Percentiles rank a stretch among this genome's conserved stretches.
These are phyloP conservation scores for Aspergillus indologenus DNA, from an alignment of 495 filamentous ascomycete genomes.

Conservation along the genomic window DNA sequence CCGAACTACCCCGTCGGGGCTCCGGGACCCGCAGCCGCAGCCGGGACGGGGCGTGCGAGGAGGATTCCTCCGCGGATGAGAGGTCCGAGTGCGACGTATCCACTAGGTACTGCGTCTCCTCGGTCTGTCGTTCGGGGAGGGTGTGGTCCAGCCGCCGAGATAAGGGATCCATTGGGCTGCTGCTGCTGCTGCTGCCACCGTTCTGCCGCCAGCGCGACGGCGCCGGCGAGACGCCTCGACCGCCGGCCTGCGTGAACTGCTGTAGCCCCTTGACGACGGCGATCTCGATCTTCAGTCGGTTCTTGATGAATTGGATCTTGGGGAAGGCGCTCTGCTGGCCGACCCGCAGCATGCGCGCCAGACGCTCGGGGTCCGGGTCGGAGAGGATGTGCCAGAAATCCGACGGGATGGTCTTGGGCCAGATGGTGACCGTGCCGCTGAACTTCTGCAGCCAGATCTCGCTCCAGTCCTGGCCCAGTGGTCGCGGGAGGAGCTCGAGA, in stretches of 20 bases:
- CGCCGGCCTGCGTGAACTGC: conserved; percentile 41
- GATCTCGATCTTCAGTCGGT: conserved; percentile 78
- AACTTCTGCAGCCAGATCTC: conserved; percentile 95
- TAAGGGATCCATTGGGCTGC: conserved; percentile 23
- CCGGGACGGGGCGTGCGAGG: conserved; percentile 28
- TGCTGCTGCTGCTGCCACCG: not conserved
- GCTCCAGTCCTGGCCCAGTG: conserved; percentile 93
- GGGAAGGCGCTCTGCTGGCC: conserved; percentile 86
- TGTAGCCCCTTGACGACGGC: conserved; percentile 72
- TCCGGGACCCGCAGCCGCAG: conserved; percentile 24
- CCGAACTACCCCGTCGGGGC: conserved; percentile 17
- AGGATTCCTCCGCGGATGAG: conserved; percentile 26
- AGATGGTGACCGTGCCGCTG: conserved; percentile 91
- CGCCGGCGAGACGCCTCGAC: conserved; percentile 25
- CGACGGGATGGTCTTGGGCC: conserved; percentile 69
- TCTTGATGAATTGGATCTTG: conserved; percentile 84
- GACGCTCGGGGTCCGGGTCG: conserved; percentile 69
- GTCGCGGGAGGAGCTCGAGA: conserved; percentile 84
- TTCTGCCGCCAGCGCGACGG: conserved; percentile 13
- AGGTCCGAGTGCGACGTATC: conserved; percentile 14
- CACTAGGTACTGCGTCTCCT: conserved; percentile 13
- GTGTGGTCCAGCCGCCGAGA: conserved; percentile 31
- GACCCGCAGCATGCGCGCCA: conserved; percentile 82
- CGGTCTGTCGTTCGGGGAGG: conserved; percentile 30
- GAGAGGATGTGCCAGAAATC: conserved; percentile 86